A percentile compares a stretch with the other conserved stretches of the same genome.
Conservation (phyloP, 2,329 filamentous ascomycete genomes). For the Colletotrichum caudatum region DNA sequence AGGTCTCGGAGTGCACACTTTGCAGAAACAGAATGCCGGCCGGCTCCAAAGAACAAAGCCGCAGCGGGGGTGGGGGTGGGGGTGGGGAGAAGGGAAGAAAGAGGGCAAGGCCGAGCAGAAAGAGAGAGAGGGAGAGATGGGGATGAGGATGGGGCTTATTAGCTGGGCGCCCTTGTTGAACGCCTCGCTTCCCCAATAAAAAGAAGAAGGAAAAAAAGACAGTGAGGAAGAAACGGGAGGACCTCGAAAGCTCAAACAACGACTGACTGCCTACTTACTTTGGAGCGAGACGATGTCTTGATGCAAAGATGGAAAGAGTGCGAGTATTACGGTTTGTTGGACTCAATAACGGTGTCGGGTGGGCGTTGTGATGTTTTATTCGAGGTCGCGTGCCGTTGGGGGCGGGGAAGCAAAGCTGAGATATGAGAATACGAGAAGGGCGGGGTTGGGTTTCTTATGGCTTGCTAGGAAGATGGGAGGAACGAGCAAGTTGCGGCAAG, state of each 20-base stretch:
- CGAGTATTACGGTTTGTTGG: neutral
- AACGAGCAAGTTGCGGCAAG: conserved; percentile 21
- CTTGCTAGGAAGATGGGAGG: neutral
- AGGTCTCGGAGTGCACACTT: conserved; percentile 18
- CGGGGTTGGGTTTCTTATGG: neutral
- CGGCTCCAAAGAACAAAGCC: conserved; percentile 31
- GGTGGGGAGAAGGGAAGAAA: conserved; percentile 7
- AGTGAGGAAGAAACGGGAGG: conserved; percentile 25
- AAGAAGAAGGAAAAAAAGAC: neutral
- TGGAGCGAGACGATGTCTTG: conserved; percentile 5
- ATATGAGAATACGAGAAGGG: neutral
- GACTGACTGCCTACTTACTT: conserved; percentile 16
- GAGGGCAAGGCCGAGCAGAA: neutral
- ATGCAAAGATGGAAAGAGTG: neutral
- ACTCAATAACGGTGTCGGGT: neutral
- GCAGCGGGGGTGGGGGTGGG: conserved; percentile 27
- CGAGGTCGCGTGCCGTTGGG: conserved; percentile 18
- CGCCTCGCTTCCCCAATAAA: conserved; percentile 40
- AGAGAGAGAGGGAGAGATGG: neutral
- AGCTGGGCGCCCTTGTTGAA: conserved; percentile 38
- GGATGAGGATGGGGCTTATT: neutral
- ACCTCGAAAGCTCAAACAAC: neutral
- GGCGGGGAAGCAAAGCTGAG: neutral
- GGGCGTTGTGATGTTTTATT: conserved; percentile 1
- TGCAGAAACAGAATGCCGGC: conserved; percentile 21